phyloP scores from a whole-genome alignment of 345 rosid species.

The Eucalyptus tenuipes region DNA sequence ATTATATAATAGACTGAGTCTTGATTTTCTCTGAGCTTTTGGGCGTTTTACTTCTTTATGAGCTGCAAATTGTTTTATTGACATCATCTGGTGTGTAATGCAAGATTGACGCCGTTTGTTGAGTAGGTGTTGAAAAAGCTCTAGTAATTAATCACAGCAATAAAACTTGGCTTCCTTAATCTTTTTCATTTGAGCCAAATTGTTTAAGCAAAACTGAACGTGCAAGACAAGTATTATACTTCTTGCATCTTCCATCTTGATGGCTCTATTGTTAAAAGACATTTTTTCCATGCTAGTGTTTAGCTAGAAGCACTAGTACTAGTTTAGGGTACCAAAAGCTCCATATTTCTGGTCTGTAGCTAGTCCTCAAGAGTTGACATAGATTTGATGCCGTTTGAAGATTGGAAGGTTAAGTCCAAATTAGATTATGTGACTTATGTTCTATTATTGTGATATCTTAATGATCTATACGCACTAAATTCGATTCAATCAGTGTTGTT shows the following conservation, averaged over 20 bases:
- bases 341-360: background rate
- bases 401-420: background rate
- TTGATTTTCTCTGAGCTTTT: background rate
- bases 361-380: background rate
- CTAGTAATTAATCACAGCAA: background rate
- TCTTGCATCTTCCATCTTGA: background rate
- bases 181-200: background rate
- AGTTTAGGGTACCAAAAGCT: background rate
- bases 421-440: background rate
- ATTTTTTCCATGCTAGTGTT: background rate
- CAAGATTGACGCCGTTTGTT: background rate
- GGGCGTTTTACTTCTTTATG: background rate
- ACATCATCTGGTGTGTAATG: background rate
- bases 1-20: background rate
- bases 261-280: background rate
- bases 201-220: background rate
- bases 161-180: background rate
- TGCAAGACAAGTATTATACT: background rate
- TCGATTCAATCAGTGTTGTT: background rate
- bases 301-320: background rate
- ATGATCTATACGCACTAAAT: background rate
- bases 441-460: background rate
- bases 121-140: background rate
- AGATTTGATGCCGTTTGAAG: background rate
- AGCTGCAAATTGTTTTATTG: background rate